These are phyloP conservation scores for Pholiota conissans DNA, from an alignment of 768 basidiomycete species.

Conservation along the genomic window DNA sequence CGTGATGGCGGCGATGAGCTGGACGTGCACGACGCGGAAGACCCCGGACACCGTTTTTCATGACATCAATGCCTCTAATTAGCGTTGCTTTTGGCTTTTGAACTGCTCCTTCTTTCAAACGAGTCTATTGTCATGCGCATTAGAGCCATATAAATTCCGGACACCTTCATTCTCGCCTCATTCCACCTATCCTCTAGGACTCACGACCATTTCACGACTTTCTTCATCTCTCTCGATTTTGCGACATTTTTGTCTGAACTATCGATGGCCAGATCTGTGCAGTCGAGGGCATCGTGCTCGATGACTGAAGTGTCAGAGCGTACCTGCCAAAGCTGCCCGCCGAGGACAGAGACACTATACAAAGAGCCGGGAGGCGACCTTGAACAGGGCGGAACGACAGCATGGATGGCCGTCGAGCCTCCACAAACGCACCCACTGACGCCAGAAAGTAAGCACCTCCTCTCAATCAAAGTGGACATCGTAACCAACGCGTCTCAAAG, in stretches of 20 bases:
- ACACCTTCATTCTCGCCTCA: background rate
- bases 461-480: no score
- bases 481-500: no score
- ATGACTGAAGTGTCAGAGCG: background rate
- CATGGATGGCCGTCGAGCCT: background rate
- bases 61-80: background rate
- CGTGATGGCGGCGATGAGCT: slow-evolving; percentile 12
- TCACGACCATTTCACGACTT: no score
- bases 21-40: slow-evolving; percentile 8
- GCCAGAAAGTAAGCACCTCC: background rate
- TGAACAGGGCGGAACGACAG: background rate
- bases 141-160: background rate
- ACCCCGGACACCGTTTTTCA: slow-evolving; percentile 11
- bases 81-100: background rate
- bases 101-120: background rate
- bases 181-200: no score
- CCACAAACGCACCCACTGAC: background rate
- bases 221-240: no score
- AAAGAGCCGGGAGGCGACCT: background rate
- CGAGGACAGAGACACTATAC: background rate
- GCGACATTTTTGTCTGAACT: background rate
- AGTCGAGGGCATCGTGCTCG: background rate
- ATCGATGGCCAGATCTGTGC: no score
- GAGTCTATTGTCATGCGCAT: background rate
- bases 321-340: background rate